Percentiles rank a stretch among this genome's conserved stretches.
phyloP scores from a whole-genome alignment of 768 basidiomycete genomes.

The Mycena haematopus region DNA sequence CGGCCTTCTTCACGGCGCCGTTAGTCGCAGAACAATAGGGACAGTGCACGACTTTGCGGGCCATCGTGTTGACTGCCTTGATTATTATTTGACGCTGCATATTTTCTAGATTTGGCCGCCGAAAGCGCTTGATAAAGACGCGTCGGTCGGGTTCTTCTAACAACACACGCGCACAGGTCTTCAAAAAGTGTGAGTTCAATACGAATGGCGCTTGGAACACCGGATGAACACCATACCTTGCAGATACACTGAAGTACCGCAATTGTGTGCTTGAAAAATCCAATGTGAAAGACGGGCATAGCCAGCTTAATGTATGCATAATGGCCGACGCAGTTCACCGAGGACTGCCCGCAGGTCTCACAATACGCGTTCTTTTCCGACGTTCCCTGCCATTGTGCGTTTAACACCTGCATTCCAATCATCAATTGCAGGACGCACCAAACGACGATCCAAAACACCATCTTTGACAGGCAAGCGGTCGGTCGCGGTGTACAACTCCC shows the following conservation, averaged over 20 bases:
- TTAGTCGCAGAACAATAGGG: slow-evolving; percentile 94
- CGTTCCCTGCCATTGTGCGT: slow-evolving; percentile 68
- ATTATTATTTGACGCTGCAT: slow-evolving; percentile 82
- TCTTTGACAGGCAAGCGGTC: slow-evolving; percentile 87
- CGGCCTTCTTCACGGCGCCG: slow-evolving; percentile 95
- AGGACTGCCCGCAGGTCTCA: slow-evolving; percentile 91
- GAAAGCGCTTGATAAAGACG: slow-evolving; percentile 86
- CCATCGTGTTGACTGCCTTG: slow-evolving; percentile 85
- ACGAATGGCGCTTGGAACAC: background rate
- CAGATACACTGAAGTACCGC: slow-evolving; percentile 94
- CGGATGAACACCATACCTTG: slow-evolving; percentile 79
- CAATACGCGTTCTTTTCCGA: slow-evolving; percentile 92
- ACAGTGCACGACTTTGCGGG: slow-evolving; percentile 91
- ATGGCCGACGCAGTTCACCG: slow-evolving; percentile 96
- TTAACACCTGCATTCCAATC: background rate
- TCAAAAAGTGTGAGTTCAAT: slow-evolving; percentile 8
- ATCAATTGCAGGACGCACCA: slow-evolving; percentile 57
- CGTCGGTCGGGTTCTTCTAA: slow-evolving; percentile 89
- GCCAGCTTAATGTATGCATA: slow-evolving; percentile 98
- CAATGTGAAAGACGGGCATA: slow-evolving; percentile 97
- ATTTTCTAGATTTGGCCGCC: slow-evolving; percentile 89
- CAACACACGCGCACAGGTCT: slow-evolving; percentile 93
- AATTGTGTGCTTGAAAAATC: slow-evolving; percentile 97
- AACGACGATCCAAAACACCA: slow-evolving; percentile 90
- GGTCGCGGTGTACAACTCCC: slow-evolving; percentile 86